Evolutionary conservation across 2,329 filamentous ascomycete genomes (phyloP).

Genomic region (Phialophora macrospora): DNA sequence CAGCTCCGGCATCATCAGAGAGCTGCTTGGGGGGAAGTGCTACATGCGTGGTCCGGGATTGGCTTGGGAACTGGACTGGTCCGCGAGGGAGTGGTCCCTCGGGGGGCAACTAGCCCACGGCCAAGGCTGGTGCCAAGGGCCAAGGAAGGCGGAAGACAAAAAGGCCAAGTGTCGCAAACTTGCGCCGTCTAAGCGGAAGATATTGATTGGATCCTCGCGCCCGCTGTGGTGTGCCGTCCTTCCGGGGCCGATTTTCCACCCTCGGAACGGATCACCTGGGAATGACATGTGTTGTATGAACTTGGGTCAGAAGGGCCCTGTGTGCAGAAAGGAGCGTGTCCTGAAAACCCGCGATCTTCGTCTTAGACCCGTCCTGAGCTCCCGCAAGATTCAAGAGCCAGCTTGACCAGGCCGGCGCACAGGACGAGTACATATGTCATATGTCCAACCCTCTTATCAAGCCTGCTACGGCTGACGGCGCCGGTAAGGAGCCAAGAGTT

Average conservation of each 20-base stretch:
- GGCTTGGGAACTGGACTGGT: neutral
- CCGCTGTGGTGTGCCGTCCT: neutral
- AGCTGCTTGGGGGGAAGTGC: neutral
- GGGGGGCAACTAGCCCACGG: neutral
- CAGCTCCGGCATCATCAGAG: neutral
- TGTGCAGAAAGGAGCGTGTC: neutral
- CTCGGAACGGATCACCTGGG: neutral
- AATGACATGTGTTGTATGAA: neutral
- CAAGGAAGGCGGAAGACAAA: conserved; percentile 1
- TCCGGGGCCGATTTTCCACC: neutral
- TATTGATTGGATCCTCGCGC: neutral
- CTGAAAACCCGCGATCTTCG: neutral
- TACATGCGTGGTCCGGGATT: neutral
- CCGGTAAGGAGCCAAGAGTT: neutral
- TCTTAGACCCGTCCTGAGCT: neutral
- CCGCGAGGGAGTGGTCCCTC: neutral
- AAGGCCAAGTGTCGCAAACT: neutral
- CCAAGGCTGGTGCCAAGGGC: neutral
- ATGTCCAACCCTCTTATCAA: neutral
- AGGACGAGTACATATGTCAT: neutral
- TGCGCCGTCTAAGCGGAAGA: neutral
- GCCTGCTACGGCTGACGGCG: neutral
- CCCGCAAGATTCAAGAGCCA: neutral
- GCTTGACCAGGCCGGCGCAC: neutral
- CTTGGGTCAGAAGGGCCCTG: neutral